phyloP scores from a whole-genome alignment of 768 basidiomycete species.

The Harrya chromipes region DNA sequence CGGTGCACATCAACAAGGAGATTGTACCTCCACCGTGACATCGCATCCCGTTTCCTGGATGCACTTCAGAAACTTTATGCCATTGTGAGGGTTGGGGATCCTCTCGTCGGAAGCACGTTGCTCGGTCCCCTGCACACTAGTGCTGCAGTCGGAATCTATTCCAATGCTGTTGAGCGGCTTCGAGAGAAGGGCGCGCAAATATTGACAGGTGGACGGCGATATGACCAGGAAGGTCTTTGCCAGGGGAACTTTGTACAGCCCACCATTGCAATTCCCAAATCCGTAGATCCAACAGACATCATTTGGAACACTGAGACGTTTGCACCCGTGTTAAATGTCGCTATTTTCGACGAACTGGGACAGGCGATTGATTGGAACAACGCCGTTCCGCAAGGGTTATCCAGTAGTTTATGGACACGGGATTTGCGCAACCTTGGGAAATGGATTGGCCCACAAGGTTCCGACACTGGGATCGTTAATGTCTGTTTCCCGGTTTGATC shows the following conservation, averaged over 20 bases:
- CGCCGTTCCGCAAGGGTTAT: slow-evolving; percentile 85
- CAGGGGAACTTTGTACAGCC: slow-evolving; percentile 90
- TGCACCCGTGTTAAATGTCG: slow-evolving; percentile 85
- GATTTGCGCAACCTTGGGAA: slow-evolving; percentile 81
- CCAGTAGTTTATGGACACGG: slow-evolving; percentile 88
- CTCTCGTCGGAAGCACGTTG: slow-evolving; percentile 67
- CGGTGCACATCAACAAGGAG: slow-evolving; percentile 92
- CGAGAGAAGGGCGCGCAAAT: slow-evolving; percentile 69
- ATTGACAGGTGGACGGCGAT: slow-evolving; percentile 65
- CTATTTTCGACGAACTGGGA: slow-evolving; percentile 81
- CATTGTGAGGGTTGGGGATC: slow-evolving; percentile 78
- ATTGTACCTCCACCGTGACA: slow-evolving; percentile 79
- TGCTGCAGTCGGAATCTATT: slow-evolving; percentile 67
- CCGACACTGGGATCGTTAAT: slow-evolving; percentile 91
- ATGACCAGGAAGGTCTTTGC: slow-evolving; percentile 46
- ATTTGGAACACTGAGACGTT: slow-evolving; percentile 84
- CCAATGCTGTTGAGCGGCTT: slow-evolving; percentile 57
- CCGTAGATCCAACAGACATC: slow-evolving; percentile 46
- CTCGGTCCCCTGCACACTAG: slow-evolving; percentile 83
- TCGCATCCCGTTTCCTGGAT: slow-evolving; percentile 74
- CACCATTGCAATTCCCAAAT: slow-evolving; percentile 71
- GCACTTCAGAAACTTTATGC: slow-evolving; percentile 73
- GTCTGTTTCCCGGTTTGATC: slow-evolving; percentile 41
- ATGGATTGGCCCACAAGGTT: slow-evolving; percentile 89
- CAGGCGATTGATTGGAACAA: slow-evolving; percentile 91